phyloP scores from a whole-genome alignment of 2,329 filamentous ascomycete genomes.

The Aspergillus proliferans region DNA sequence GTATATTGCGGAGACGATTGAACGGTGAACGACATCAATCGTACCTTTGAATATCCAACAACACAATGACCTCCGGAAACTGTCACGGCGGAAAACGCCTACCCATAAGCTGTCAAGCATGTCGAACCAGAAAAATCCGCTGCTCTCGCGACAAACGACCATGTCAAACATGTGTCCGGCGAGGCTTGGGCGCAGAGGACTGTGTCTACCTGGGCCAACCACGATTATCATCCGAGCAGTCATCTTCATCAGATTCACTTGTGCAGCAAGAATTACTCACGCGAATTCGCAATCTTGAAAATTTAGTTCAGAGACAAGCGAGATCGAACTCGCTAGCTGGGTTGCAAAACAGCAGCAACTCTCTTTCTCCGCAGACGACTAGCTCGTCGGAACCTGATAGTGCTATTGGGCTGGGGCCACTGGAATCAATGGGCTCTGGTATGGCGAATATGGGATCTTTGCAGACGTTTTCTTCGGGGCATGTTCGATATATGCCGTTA shows the following conservation, averaged over 20 bases:
- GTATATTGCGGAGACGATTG: neutral
- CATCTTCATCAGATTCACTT: conserved; percentile 14
- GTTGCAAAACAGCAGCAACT: conserved; percentile 14
- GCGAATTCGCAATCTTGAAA: conserved; percentile 31
- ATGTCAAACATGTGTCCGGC: conserved; percentile 35
- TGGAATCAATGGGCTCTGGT: conserved; percentile 16
- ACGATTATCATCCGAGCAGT: conserved; percentile 22
- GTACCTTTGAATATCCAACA: neutral
- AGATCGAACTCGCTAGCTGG: conserved; percentile 13
- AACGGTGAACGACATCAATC: neutral
- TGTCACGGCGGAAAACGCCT: conserved; percentile 29
- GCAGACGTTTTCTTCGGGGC: conserved; percentile 26
- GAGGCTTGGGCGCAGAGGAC: conserved; percentile 31
- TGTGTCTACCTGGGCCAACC: conserved; percentile 34
- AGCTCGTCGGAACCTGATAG: conserved; percentile 22
- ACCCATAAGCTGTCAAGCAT: conserved; percentile 37
- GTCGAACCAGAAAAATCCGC: conserved; percentile 35
- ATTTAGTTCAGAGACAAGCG: conserved; percentile 29
- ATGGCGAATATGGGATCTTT: conserved; percentile 24
- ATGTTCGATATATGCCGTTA: conserved; percentile 32
- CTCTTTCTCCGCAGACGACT: conserved; percentile 20
- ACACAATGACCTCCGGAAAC: conserved; percentile 19
- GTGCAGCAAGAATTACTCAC: conserved; percentile 28
- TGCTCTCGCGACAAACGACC: conserved; percentile 35
- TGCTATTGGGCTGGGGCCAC: conserved; percentile 11